Conservation (phyloP, 805 yeast genomes). For the Yarrowia phangngaensis region DNA sequence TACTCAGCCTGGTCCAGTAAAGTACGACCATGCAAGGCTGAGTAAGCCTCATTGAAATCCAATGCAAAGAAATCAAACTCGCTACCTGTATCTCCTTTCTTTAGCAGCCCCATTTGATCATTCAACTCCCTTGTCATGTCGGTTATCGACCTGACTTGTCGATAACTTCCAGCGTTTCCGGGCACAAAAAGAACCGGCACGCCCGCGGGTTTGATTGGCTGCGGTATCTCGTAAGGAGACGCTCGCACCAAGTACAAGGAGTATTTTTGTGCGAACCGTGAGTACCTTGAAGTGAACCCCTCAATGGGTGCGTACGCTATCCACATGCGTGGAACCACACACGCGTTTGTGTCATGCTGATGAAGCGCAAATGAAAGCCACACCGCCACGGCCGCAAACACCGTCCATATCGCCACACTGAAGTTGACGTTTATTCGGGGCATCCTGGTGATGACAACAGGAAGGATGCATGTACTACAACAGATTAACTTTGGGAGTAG, state of each 20-base stretch:
- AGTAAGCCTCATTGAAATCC: constrained; percentile 91
- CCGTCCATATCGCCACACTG: constrained; percentile 24
- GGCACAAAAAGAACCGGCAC: constrained; percentile 91
- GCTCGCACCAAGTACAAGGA: constrained; percentile 84
- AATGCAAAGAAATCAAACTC: constrained; percentile 79
- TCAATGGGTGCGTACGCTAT: constrained; percentile 32
- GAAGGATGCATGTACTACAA: no score
- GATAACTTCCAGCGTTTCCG: constrained; percentile 94
- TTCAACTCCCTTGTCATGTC: constrained; percentile 15
- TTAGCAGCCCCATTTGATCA: constrained; percentile 31
- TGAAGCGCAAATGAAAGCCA: constrained; percentile 14
- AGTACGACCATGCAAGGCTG: constrained; percentile 94
- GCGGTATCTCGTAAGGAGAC: constrained; percentile 37
- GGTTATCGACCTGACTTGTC: constrained; percentile 46
- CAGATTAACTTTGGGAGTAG: no score
- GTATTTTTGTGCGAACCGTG: constrained; percentile 73
- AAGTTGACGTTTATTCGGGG: constrained; percentile 16
- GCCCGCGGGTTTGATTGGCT: constrained; percentile 50
- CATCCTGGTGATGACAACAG: no score
- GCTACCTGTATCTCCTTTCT: constrained; percentile 36
- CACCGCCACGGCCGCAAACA: constrained; percentile 11
- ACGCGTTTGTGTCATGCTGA: constrained; percentile 28
- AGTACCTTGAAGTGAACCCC: constrained; percentile 43
- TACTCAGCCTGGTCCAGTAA: constrained; percentile 91
- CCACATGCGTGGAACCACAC: constrained; percentile 31